Base-by-base conservation (phyloP, 2,329 filamentous ascomycete species). In the Phyllosticta citrichinensis region DNA sequence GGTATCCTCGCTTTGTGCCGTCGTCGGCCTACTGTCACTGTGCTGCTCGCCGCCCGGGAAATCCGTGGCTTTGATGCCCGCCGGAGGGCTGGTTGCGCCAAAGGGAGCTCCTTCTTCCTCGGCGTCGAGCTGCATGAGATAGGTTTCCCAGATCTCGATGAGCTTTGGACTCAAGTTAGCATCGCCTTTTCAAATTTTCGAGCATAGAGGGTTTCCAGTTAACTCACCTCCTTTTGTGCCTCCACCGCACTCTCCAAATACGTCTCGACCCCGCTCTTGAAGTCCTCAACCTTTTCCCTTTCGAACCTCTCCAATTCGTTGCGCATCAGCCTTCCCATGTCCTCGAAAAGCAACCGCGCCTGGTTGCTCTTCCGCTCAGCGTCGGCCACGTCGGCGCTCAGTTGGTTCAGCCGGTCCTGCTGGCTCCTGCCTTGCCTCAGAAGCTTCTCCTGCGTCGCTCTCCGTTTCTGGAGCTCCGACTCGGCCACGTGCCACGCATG, bases 201-300 rank as follows among this genome's bases (percentile, higher is more conserved):
- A 5, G 25, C 17, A 52, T n/a, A n/a, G 20, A 51, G 52, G 53
- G 52, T 17, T 33, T 24, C 53, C 55, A 55, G 17, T 14, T 14
- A 55, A 58, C 83, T 74, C 73, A 94, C 93, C 87, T 99, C 94
- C 77, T 99, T 99, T 78, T 99, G 94, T 60, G 93, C 94, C 76
- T 99, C 94, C 3, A 99, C 91, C 3, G 94, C 91, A 69, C 94
- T 92, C 79, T 99, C 94, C 68, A 99, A 76, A 76, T 96, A 99
- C 1, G 94, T 99, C 78, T 99, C 94, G 1, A 99, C 92, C 0
- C 92, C 93, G 64, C 89, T 62, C 80, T 99, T 99, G 75, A 99
- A 99, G 72, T 99, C 94, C 72, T 99, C 94, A 2, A 99, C 94
- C 79, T 99, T 99, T 76, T 99, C 94, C 68, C 84, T 84, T 77